Evolutionary conservation across 108 stramenopile genomes (phyloP).

Genomic region (Seminavis robusta): DNA sequence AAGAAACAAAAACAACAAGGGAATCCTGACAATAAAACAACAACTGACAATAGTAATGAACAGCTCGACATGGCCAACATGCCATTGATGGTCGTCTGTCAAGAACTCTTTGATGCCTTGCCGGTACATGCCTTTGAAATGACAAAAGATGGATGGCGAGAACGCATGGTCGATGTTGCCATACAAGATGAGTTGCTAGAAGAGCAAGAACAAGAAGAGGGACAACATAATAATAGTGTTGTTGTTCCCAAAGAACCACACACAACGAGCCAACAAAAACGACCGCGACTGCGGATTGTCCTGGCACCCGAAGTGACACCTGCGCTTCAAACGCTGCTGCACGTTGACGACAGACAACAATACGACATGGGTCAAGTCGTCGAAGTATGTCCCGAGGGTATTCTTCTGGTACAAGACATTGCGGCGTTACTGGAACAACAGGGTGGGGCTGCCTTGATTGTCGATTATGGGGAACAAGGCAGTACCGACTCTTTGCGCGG

Average conservation of each 20-base stretch:
- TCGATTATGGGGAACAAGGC: conserved; percentile 95
- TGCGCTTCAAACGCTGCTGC: conserved; percentile 62
- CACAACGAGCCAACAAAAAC: conserved; percentile 13
- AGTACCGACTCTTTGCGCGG: conserved; percentile 86
- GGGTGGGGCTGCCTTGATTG: conserved; percentile 88
- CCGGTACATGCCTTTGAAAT: conserved; percentile 93
- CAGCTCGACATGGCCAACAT: not conserved
- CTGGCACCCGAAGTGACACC: conserved; percentile 78
- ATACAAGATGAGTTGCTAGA: conserved; percentile 22
- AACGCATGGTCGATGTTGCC: conserved; percentile 90
- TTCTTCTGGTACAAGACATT: conserved; percentile 84
- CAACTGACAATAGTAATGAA: not conserved
- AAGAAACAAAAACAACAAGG: conserved; percentile 20
- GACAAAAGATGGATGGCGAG: conserved; percentile 90
- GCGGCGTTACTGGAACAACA: conserved; percentile 61
- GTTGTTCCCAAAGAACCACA: not conserved
- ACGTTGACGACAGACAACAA: conserved; percentile 27
- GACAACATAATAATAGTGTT: conserved; percentile 18
- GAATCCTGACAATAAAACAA: conserved; percentile 34
- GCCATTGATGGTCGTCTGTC: conserved; percentile 58
- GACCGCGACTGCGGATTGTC: conserved; percentile 77
- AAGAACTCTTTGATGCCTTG: conserved; percentile 95
- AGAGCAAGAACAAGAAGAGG: conserved; percentile 18
- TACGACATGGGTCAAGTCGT: conserved; percentile 68
- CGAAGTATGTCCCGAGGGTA: conserved; percentile 92